Evolutionary conservation across 495 filamentous ascomycete species (phyloP), one percentile per base, ranked within the genome.

Genomic region (Hypoxylon cercidicola): DNA sequence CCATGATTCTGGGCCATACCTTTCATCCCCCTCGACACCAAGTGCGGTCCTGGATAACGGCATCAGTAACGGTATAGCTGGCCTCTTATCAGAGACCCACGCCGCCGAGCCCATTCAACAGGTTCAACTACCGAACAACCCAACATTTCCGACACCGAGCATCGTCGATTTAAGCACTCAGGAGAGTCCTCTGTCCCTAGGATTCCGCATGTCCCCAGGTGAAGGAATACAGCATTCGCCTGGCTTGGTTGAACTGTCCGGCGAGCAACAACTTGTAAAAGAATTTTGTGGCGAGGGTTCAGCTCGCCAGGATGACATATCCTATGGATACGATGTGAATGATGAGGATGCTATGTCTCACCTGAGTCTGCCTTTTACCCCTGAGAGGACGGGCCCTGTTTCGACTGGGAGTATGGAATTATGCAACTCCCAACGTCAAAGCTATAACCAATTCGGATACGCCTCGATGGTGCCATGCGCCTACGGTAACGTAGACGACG

Each of bases 91-190:
- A 28, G 44, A 55, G 2, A n/a, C 8, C 2, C 35, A n/a, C 32
- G 12, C 13, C 39, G 23, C 54, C 9, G 41, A 16, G 5, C 1
- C n/a, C 7, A 16, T 10, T 13, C 25, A 45, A 7, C 37, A 43
- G 11, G 28, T 46, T 23, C 54, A 60, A 32, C 9, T 50, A 19
- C 48, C 40, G 13, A 28, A 3, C 25, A 19, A 20, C 32, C 35
- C 32, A 44, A 8, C 37, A 11, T 39, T 19, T 7, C 16, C 41
- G 21, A 16, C 10, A 34, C 18, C n/a, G 16, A 21, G 25, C 48
- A 1, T 10, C 37, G 16, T 44, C 23, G 35, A 41, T n/a, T 10
- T 21, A 7, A 60, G 41, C 8, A 35, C 9, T n/a, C 47, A 53
- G 10, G 37, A 10, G 15, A 28, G 44, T 15, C 15, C 21, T 3